Base-by-base conservation (phyloP, 1,284 basidiomycete species). In the Ganoderma leucocontextum region DNA sequence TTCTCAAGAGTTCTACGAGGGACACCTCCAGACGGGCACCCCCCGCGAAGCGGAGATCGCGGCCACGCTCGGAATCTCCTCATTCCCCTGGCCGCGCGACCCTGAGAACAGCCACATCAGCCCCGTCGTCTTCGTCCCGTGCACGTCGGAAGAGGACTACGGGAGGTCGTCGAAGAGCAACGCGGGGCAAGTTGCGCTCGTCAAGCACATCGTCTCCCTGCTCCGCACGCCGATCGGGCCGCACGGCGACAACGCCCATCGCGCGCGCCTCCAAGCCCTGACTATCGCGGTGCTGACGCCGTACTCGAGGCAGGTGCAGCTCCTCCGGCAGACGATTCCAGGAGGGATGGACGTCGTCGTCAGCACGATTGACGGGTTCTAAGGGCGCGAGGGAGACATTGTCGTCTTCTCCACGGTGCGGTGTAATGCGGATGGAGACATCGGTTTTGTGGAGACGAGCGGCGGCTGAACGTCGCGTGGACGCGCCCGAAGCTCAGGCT, bases 341-440 rank as follows among this genome's bases (percentile, higher is more conserved):
- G 76, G 81, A 2, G 75, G 79, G 19, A 78, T 85, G 63, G 79
- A 84, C 22, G 71, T 61, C 1, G 69, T 71, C 10, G 84, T 83
- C 55, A 87, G 85, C 64, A 93, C 91, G 0, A 86, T 93, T 68
- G 91, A 93, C 72, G 89, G 89, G 0, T 94, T 93, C 76, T 92
- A 94, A 76, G 92, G 93, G 2, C 82, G 91, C 47, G 92, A 94
- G 76, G 89, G 89, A 88, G 89, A 91, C 63, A 83, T 92, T 38
- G 85, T 94, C 68, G 83, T 95, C 55, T 91, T 93, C 73, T 89
- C 89, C 0, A 89, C 89, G 2, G 91, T 94, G 17, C 84, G 92
- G 12, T 87, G 86, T 69, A 92, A 93, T 72, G 80, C 72, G 17
- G 80, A 81, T 42, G 82, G 82, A 4, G 87, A 88, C 69, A 88